These are phyloP conservation scores for Malus asiatica DNA, from an alignment of 306 rosid species.

Conservation along the genomic window DNA sequence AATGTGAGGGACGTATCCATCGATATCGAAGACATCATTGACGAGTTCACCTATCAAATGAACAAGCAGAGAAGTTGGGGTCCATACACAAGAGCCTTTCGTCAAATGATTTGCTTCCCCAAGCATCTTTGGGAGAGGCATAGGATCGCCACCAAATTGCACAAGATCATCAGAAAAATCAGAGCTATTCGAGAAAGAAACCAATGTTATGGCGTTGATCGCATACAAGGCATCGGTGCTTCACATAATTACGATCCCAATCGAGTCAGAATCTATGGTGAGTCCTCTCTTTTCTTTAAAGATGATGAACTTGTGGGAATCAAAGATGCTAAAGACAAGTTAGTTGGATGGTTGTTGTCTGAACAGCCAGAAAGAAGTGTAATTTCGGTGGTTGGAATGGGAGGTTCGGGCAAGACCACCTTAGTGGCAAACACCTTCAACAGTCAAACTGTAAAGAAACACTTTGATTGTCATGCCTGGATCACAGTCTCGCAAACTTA, in stretches of 20 bases:
- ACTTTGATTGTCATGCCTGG: slow-evolving; percentile 13
- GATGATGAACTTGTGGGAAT: slow-evolving; percentile 22
- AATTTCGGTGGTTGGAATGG: slow-evolving; percentile 16
- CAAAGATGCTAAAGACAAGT: neutral
- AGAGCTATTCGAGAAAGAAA: slow-evolving; percentile 7
- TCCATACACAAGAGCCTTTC: neutral
- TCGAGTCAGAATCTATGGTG: neutral
- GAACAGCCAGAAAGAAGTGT: neutral
- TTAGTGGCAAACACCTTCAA: slow-evolving; percentile 5
- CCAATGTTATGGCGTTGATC: neutral
- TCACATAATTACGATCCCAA: neutral
- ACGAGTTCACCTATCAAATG: neutral
- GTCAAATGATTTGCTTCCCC: neutral
- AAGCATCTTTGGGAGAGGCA: neutral
- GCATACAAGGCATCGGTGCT: neutral
- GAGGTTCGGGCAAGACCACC: slow-evolving; percentile 13
- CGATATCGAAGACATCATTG: slow-evolving; percentile 9
- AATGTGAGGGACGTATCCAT: slow-evolving; percentile 7
- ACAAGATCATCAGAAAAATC: neutral
- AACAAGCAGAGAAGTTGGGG: neutral
- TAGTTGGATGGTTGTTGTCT: slow-evolving; percentile 1
- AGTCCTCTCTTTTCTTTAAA: slow-evolving; percentile 2
- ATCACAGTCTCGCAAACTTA: slow-evolving; percentile 24
- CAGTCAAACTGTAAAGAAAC: neutral
- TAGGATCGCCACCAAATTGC: neutral